A percentile compares a stretch with the other conserved stretches of the same genome.
phyloP scores from a whole-genome alignment of 345 rosid species.

The Melaleuca quinquenervia region DNA sequence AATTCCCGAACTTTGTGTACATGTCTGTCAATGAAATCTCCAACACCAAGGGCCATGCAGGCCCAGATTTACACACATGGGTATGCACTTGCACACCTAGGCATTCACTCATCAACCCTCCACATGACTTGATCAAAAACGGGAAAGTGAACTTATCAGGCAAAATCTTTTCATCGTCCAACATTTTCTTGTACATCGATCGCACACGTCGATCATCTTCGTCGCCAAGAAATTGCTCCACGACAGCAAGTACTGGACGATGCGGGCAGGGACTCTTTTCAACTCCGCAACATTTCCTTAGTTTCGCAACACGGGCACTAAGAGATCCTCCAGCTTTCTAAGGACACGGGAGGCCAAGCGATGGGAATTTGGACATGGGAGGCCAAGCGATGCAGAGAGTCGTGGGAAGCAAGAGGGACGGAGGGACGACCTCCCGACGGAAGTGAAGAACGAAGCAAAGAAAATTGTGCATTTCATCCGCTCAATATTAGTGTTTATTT shows the following conservation, averaged over 20 bases:
- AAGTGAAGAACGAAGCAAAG: no score
- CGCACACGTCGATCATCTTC: constrained; percentile 43
- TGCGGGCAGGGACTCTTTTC: constrained; percentile 32
- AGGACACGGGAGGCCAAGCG: no score
- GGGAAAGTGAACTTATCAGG: constrained; percentile 56
- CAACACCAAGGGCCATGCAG: constrained; percentile 14
- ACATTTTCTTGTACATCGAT: constrained; percentile 25
- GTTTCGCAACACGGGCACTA: constrained; percentile 24
- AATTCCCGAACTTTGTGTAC: constrained; percentile 30
- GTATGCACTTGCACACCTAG: constrained; percentile 35
- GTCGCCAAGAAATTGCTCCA: constrained; percentile 43
- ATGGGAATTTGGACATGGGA: no score
- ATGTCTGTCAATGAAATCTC: constrained; percentile 39
- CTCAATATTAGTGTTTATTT: no score
- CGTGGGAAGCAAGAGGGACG: no score
- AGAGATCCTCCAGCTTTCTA: constrained; percentile 32
- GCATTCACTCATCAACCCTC: constrained; percentile 12
- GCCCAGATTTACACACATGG: constrained; percentile 35
- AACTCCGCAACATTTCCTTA: constrained; percentile 12
- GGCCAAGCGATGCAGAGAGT: no score
- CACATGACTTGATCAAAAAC: constrained; percentile 36
- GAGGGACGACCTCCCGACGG: no score
- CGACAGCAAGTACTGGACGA: constrained; percentile 26
- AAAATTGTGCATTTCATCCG: no score
- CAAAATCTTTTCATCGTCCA: background rate